phyloP scores from a whole-genome alignment of 352 stramenopile genomes.

The Globisporangium takayamanum region DNA sequence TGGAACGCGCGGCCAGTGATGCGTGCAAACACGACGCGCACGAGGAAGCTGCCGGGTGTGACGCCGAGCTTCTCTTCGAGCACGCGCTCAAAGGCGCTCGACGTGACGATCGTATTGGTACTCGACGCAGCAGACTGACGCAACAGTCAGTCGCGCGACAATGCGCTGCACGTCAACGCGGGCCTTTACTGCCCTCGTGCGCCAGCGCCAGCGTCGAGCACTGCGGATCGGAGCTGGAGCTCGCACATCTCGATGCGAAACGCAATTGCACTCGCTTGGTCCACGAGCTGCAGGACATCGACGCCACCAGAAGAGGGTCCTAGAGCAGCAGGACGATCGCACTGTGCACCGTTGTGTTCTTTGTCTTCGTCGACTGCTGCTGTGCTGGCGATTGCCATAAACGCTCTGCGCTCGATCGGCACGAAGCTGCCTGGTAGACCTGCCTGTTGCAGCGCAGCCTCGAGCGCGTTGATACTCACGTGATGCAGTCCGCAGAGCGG shows the following conservation, averaged over 20 bases:
- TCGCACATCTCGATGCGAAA: conserved; percentile 45
- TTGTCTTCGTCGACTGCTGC: not conserved
- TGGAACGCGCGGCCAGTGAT: conserved; percentile 16
- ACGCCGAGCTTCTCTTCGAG: conserved; percentile 33
- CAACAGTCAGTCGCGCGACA: conserved; percentile 14
- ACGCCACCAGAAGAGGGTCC: not conserved
- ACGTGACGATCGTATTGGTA: conserved; percentile 8
- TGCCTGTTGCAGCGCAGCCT: conserved; percentile 5
- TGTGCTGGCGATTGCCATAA: not conserved
- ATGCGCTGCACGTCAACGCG: conserved; percentile 27
- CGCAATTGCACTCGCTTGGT: conserved; percentile 19
- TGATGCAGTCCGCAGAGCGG: not conserved
- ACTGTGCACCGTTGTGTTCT: too few species aligned
- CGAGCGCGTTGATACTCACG: conserved; percentile 3
- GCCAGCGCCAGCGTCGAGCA: conserved; percentile 12
- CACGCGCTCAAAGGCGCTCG: conserved; percentile 19
- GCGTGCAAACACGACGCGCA: conserved; percentile 26
- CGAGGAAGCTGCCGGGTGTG: conserved; percentile 17
- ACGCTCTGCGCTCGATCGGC: conserved; percentile 11
- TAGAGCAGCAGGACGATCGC: too few species aligned
- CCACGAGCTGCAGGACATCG: conserved; percentile 9
- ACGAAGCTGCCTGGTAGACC: conserved; percentile 6
- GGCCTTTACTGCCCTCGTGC: conserved; percentile 12
- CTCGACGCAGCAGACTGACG: conserved; percentile 11
- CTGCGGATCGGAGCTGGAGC: conserved; percentile 32